These are phyloP conservation scores for Moesziomyces globuligerus DNA, from an alignment of 1,284 basidiomycete species.

Conservation along the genomic window DNA sequence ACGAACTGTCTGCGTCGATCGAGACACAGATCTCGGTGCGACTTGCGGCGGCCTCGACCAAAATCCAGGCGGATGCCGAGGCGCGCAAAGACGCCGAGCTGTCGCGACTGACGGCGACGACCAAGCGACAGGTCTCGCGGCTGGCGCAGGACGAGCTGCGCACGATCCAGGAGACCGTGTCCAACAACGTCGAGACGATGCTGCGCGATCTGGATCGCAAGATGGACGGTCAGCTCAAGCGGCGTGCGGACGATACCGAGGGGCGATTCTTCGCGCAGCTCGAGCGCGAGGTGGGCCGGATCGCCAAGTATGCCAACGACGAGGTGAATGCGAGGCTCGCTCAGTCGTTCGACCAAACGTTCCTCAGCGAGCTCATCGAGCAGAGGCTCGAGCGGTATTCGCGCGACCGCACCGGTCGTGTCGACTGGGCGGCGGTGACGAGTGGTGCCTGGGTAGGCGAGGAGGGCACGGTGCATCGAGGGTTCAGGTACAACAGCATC, in stretches of 20 bases:
- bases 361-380: slow-evolving; percentile 27
- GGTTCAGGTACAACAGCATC: slow-evolving; percentile 37
- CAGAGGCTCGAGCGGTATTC: slow-evolving; percentile 28
- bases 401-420: slow-evolving; percentile 26
- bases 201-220: slow-evolving; percentile 38
- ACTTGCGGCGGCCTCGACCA: slow-evolving; percentile 19
- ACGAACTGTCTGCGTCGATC: slow-evolving; percentile 27
- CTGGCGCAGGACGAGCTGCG: slow-evolving; percentile 39
- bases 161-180: slow-evolving; percentile 34
- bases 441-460: slow-evolving; percentile 30
- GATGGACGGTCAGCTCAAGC: slow-evolving; percentile 29
- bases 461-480: slow-evolving; percentile 34
- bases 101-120: slow-evolving; percentile 19
- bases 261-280: slow-evolving; percentile 25
- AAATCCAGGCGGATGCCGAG: slow-evolving; percentile 25
- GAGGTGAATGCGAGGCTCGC: slow-evolving; percentile 32
- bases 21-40: slow-evolving; percentile 28
- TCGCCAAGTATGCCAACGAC: slow-evolving; percentile 40
- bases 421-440: slow-evolving; percentile 34
- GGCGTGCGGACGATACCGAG: slow-evolving; percentile 43
- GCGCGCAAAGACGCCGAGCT: slow-evolving; percentile 30
- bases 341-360: slow-evolving; percentile 42
- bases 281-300: slow-evolving; percentile 25
- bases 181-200: slow-evolving; percentile 35
- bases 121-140: slow-evolving; percentile 34